A percentile compares a stretch with the other conserved stretches of the same genome.
Conservation (phyloP, 495 filamentous ascomycete species). For the Podospora pseudocomata region DNA sequence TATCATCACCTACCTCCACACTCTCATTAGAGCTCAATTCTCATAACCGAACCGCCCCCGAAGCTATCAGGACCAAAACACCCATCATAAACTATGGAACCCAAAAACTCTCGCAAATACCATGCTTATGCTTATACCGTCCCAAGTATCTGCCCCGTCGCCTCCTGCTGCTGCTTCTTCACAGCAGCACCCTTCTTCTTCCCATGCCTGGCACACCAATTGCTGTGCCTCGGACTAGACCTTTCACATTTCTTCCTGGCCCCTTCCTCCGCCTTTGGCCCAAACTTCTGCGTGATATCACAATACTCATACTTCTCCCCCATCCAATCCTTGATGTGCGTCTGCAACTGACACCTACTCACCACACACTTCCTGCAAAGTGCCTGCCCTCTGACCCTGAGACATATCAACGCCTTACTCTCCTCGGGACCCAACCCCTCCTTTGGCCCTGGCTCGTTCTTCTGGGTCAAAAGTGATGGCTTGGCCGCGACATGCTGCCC, state of each 20-base stretch:
- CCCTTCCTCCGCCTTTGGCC: conserved; percentile 34
- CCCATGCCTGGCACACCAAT: conserved; percentile 48
- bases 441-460: background rate
- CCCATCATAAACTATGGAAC: background rate
- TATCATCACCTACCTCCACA: background rate
- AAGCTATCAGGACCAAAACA: background rate
- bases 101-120: background rate
- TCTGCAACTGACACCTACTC: conserved; percentile 51
- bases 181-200: conserved; percentile 26
- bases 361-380: conserved; percentile 52
- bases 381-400: conserved; percentile 44
- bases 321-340: conserved; percentile 53
- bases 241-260: conserved; percentile 45
- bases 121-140: background rate
- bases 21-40: background rate
- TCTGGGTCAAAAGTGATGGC: conserved; percentile 1
- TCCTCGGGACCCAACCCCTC: conserved; percentile 21
- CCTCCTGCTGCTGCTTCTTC: conserved; percentile 14
- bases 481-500: conserved; percentile 31
- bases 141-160: background rate
- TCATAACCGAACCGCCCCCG: background rate
- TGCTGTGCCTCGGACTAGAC: conserved; percentile 45
- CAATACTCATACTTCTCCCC: conserved; percentile 48
- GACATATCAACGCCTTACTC: conserved; percentile 33
- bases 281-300: conserved; percentile 49